These are phyloP conservation scores for Quercus engelmannii DNA, from an alignment of 306 rosid species.

Conservation along the genomic window DNA sequence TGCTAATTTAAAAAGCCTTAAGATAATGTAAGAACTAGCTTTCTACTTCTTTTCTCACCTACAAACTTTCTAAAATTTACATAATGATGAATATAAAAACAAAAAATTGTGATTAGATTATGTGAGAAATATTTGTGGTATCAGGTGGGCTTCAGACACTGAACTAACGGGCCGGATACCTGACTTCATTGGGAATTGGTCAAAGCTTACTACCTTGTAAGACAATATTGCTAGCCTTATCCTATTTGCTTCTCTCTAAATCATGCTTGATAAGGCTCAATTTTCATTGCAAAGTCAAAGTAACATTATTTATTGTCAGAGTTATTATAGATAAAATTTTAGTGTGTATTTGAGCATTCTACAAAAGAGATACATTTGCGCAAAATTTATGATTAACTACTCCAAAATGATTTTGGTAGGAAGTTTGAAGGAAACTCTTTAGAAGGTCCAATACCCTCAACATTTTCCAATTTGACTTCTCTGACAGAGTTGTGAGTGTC, in stretches of 20 bases:
- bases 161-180: constrained; percentile 65
- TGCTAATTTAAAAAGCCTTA: constrained; percentile 4
- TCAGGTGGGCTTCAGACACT: constrained; percentile 68
- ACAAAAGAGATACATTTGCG: too few species aligned
- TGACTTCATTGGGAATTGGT: constrained; percentile 69
- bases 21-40: constrained; percentile 43
- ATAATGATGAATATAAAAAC: not conserved
- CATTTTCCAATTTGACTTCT: too few species aligned
- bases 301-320: too few species aligned
- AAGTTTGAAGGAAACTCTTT: constrained; percentile 85
- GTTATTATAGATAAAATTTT: too few species aligned
- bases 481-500: too few species aligned
- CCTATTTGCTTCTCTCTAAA: not conserved
- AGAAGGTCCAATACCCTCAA: constrained; percentile 40
- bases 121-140: constrained; percentile 6
- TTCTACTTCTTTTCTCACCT: not conserved
- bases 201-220: constrained; percentile 61
- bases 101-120: not conserved
- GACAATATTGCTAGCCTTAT: constrained; percentile 9
- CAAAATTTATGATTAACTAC: not conserved
- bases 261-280: not conserved
- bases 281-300: not conserved
- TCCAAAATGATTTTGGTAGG: constrained; percentile 37
- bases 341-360: too few species aligned
- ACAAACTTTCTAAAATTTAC: not conserved